phyloP scores from a whole-genome alignment of 2,329 filamentous ascomycete genomes.

The Monosporascus sp. region DNA sequence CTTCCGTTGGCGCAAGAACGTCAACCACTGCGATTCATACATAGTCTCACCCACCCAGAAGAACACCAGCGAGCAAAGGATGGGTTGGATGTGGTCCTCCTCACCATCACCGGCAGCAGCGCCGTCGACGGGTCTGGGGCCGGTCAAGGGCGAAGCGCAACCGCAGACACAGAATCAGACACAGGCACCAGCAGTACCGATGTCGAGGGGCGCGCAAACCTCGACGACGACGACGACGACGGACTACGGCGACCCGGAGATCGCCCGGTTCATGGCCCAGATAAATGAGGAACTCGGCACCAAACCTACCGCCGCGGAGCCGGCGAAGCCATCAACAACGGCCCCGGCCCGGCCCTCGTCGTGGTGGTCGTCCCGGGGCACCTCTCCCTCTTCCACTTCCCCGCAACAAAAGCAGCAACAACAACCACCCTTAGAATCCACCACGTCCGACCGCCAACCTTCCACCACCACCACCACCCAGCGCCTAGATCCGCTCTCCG shows the following conservation, averaged over 20 bases:
- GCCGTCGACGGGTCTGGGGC: constrained; percentile 17
- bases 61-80: constrained; percentile 26
- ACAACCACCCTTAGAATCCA: constrained; percentile 22
- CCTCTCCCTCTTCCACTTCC: constrained; percentile 20
- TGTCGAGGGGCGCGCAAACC: constrained; percentile 16
- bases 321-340: not conserved
- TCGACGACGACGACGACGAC: constrained; percentile 12
- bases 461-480: constrained; percentile 3
- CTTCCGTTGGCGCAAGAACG: not conserved
- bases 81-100: constrained; percentile 61
- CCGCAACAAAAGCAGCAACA: constrained; percentile 21
- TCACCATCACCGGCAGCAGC: constrained; percentile 27
- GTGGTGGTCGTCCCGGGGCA: constrained; percentile 23
- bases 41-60: no score
- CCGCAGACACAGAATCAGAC: not conserved
- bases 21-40: not conserved
- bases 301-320: constrained; percentile 13
- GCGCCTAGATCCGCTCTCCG: constrained; percentile 46
- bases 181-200: constrained; percentile 13
- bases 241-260: constrained; percentile 41
- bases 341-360: constrained; percentile 13
- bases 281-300: constrained; percentile 21
- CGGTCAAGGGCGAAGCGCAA: not conserved
- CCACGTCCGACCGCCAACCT: constrained; percentile 3
- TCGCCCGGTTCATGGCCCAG: constrained; percentile 48